Conservation (phyloP, 768 basidiomycete species). For the Trametes villosa region DNA sequence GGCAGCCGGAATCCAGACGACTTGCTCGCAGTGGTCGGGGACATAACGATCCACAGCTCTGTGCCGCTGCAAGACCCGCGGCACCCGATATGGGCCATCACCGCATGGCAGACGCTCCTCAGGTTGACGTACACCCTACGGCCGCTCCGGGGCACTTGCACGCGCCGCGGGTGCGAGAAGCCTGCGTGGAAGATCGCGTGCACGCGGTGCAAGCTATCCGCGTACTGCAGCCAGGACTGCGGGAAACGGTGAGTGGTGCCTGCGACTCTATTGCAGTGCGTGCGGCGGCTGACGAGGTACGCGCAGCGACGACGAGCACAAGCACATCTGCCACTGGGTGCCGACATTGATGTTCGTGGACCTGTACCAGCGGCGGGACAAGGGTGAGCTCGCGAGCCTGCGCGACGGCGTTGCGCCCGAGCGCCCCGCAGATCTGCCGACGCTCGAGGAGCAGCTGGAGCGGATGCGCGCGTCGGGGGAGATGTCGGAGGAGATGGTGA, state of each 20-base stretch:
- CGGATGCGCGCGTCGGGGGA: not conserved
- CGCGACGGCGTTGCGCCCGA: not conserved
- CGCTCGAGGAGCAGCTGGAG: not conserved
- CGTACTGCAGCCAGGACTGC: not conserved
- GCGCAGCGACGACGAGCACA: slow-evolving; percentile 2
- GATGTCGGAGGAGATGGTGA: not conserved
- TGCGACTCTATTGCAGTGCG: too few relatives aligned
- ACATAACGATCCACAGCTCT: not conserved
- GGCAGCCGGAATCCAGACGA: not conserved
- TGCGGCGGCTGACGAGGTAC: not conserved
- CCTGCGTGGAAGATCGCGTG: not conserved
- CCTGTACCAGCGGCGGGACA: not conserved
- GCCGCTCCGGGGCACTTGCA: not conserved
- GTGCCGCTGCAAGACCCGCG: not conserved
- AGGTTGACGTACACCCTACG: slow-evolving; percentile 1
- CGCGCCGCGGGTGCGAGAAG: slow-evolving; percentile 6
- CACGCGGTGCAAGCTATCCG: not conserved
- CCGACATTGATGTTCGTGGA: not conserved
- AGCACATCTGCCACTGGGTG: not conserved
- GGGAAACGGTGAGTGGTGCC: not conserved
- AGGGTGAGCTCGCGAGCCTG: not conserved
- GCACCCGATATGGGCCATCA: slow-evolving; percentile 1
- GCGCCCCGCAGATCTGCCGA: not conserved
- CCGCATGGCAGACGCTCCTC: slow-evolving; percentile 4
- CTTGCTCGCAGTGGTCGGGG: not conserved